phyloP scores from a whole-genome alignment of 441 rosid species.

The Macaranga tanarius region DNA sequence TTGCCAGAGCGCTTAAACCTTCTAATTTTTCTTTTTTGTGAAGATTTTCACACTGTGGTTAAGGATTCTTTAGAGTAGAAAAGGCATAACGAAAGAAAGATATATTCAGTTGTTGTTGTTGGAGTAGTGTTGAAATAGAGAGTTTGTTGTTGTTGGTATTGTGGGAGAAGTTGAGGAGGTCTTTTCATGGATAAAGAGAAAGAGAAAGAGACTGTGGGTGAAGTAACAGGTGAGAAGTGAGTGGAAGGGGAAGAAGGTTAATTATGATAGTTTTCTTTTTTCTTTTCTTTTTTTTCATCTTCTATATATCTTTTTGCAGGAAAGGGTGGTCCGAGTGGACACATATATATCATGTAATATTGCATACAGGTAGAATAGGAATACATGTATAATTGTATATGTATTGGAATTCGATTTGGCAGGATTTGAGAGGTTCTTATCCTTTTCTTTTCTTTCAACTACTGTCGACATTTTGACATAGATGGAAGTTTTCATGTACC shows the following conservation, averaged over 20 bases:
- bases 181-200: slow-evolving; percentile 35
- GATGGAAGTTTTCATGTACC: slow-evolving; percentile 53
- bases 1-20: neutral
- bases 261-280: slow-evolving; percentile 17
- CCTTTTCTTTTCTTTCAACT: slow-evolving; percentile 33
- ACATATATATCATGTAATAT: slow-evolving; percentile 1
- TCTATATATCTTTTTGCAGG: slow-evolving; percentile 12
- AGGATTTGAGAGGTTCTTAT: slow-evolving; percentile 41
- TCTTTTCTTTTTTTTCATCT: too few species aligned
- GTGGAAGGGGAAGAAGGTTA: slow-evolving; percentile 28
- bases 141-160: slow-evolving; percentile 36
- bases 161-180: slow-evolving; percentile 55
- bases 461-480: slow-evolving; percentile 29
- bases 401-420: slow-evolving; percentile 43
- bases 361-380: neutral
- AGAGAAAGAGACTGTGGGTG: slow-evolving; percentile 22
- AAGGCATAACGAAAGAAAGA: neutral
- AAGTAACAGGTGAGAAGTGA: slow-evolving; percentile 28
- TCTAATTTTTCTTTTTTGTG: neutral
- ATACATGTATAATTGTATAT: too few species aligned
- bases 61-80: neutral
- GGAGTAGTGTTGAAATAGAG: neutral
- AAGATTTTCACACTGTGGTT: too few species aligned
- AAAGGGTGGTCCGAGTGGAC: slow-evolving; percentile 29
- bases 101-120: neutral